Evolutionary conservation across 2,329 filamentous ascomycete species (phyloP).

Genomic region (Sporothrix luriei): DNA sequence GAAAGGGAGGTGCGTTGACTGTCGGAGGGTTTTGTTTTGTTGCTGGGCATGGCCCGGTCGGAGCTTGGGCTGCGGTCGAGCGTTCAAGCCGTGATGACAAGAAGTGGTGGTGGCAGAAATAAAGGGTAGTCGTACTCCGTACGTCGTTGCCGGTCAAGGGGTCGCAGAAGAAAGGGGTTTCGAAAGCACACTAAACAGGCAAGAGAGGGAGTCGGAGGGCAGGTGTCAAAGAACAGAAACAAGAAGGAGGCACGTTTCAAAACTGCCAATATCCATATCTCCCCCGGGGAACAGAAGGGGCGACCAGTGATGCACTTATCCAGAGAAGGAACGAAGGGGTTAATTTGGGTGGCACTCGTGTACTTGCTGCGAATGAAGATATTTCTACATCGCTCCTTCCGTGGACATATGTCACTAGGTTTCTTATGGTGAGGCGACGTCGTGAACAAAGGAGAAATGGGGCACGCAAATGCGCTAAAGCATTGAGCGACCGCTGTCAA

Average conservation of each 20-base stretch:
- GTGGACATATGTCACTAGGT: neutral
- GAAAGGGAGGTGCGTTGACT: constrained; percentile 8
- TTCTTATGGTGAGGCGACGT: constrained; percentile 12
- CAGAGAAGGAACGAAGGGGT: neutral
- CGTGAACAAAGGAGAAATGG: constrained; percentile 12
- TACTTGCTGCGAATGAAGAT: neutral
- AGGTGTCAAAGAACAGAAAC: neutral
- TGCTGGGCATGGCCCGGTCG: constrained; percentile 18
- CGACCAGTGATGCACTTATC: neutral
- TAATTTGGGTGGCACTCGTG: neutral
- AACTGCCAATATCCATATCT: neutral
- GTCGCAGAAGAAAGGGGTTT: constrained; percentile 30
- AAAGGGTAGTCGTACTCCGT: neutral
- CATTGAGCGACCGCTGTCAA: neutral
- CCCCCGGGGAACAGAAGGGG: neutral
- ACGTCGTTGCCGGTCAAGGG: constrained; percentile 9
- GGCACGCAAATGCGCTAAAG: neutral
- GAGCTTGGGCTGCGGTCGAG: neutral
- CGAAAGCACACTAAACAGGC: constrained; percentile 30
- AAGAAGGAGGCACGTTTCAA: constrained; percentile 12
- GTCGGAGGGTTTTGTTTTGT: constrained; percentile 8
- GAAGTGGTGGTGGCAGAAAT: neutral
- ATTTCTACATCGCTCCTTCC: constrained; percentile 5
- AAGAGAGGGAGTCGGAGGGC: neutral
- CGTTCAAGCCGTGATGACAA: neutral